Percentiles rank a stretch among this genome's conserved stretches.
Evolutionary conservation across 2,329 filamentous ascomycete species (phyloP).

Genomic region (Plectosphaerella cucumerina): DNA sequence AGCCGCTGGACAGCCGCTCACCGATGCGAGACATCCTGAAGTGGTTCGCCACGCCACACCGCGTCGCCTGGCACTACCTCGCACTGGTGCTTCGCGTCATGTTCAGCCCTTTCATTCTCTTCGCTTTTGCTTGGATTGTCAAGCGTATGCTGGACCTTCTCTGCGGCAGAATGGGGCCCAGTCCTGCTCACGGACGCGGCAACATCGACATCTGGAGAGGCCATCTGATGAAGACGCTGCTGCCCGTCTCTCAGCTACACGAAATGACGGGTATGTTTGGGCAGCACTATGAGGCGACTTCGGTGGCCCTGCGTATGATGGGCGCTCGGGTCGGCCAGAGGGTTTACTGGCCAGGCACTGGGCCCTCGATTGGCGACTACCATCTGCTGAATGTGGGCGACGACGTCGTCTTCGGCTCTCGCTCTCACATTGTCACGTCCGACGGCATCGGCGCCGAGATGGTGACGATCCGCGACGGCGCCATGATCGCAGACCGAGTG

Average conservation of each 20-base stretch:
- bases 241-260: conserved; percentile 38
- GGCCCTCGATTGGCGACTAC: conserved; percentile 48
- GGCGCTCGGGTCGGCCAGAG: conserved; percentile 48
- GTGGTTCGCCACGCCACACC: conserved; percentile 43
- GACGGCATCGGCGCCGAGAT: conserved; percentile 44
- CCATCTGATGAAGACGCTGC: conserved; percentile 36
- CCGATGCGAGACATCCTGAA: conserved; percentile 36
- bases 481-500: conserved; percentile 55
- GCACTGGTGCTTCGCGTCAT: conserved; percentile 35
- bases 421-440: conserved; percentile 48
- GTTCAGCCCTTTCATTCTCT: conserved; percentile 39
- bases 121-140: conserved; percentile 34
- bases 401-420: conserved; percentile 56
- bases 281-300: conserved; percentile 51
- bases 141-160: conserved; percentile 33
- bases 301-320: conserved; percentile 42
- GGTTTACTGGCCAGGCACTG: conserved; percentile 55
- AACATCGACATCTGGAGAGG: conserved; percentile 38
- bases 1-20: conserved; percentile 25
- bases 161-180: conserved; percentile 32
- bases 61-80: conserved; percentile 46
- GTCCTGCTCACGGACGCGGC: conserved; percentile 22
- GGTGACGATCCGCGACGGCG: conserved; percentile 40
- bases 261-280: conserved; percentile 47
- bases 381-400: conserved; percentile 51